These are phyloP conservation scores for Thinopyrum obtusiflorum DNA, from an alignment of 202 grass and related monocot species.

Conservation along the genomic window DNA sequence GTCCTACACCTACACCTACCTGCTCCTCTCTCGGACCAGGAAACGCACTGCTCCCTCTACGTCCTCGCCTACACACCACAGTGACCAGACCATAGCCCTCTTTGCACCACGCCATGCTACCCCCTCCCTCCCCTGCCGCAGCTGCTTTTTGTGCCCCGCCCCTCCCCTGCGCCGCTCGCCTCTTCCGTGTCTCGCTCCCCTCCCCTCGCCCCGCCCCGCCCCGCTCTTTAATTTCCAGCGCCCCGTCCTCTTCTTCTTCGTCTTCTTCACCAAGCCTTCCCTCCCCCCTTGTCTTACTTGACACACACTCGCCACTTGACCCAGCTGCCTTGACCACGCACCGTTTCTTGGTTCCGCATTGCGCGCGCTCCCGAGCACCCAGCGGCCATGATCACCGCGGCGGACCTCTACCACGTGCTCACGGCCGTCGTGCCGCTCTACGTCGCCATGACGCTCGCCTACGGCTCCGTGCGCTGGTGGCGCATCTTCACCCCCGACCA, in stretches of 20 bases:
- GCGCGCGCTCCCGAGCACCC: not conserved
- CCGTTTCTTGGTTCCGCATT: not conserved
- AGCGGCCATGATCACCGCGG: conserved; percentile 64
- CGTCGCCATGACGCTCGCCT: conserved; percentile 87
- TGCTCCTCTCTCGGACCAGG: not conserved
- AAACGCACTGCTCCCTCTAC: not conserved
- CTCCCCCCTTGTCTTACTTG: not conserved
- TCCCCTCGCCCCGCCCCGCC: not conserved
- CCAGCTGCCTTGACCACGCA: not conserved
- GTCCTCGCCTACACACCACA: not conserved
- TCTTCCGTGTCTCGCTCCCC: conserved; percentile 22
- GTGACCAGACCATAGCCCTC: not conserved
- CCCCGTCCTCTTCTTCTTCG: not conserved
- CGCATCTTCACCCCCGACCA: conserved; percentile 79
- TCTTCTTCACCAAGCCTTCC: not conserved
- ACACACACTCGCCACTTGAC: not conserved
- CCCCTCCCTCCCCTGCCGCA: not conserved
- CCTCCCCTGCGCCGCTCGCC: conserved; percentile 29
- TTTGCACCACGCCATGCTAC: not conserved
- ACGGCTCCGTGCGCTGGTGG: conserved; percentile 93
- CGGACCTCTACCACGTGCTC: conserved; percentile 82
- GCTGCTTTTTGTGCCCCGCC: not conserved
- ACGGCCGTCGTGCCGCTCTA: conserved; percentile 89
- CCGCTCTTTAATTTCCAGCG: not conserved
- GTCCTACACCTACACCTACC: not conserved